Evolutionary conservation across 2,329 filamentous ascomycete species (phyloP), one percentile per base, ranked within the genome.

Genomic region (Didymellaceae sp.): DNA sequence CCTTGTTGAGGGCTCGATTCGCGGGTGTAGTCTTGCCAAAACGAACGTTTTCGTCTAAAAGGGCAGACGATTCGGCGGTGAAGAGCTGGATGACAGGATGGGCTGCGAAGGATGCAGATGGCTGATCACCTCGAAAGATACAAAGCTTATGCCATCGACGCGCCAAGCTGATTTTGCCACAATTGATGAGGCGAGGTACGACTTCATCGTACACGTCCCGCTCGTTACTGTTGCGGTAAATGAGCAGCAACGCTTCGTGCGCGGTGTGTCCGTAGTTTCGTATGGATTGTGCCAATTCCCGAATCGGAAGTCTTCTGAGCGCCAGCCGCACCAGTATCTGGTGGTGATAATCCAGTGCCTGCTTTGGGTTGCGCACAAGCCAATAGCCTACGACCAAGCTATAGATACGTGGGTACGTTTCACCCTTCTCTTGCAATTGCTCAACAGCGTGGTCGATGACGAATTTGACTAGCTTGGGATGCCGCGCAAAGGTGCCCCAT

Each of bases 401-500:
- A 60, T 83, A 82, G 0, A 84, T 62, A 14, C 52, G 58, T 13
- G 64, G 58, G 46, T 71, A 72, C 6, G 55, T 53, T 9, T 61
- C 45, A 16, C 75, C 75, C 11, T 73, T 75, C 11, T 59, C 60
- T 9, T 68, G 58, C 50, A 75, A 71, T 10, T 82, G 47, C 2
- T 74, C 59, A 22, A 74, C 57, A 6, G 74, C 77, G 59, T 81
- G 74, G 1, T 66, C 53, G 10, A 75, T 63, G 8, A 80, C 55
- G 9, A 71, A 60, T 5, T 66, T 28, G 2, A 79, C 59, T 2
- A 78, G 56, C 6, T 59, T 31, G 7, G 57, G 48, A 26, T 75
- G 51, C 41, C 71, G 67, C 35, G 81, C 55, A 38, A 82, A 76
- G 0, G 69, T 74, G 0, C 64, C 62, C 80, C 80, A 82, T 6